A percentile compares a stretch with the other conserved stretches of the same genome.
These are phyloP conservation scores for Ottelia alismoides DNA, from an alignment of 106 monocot species.

Conservation along the genomic window DNA sequence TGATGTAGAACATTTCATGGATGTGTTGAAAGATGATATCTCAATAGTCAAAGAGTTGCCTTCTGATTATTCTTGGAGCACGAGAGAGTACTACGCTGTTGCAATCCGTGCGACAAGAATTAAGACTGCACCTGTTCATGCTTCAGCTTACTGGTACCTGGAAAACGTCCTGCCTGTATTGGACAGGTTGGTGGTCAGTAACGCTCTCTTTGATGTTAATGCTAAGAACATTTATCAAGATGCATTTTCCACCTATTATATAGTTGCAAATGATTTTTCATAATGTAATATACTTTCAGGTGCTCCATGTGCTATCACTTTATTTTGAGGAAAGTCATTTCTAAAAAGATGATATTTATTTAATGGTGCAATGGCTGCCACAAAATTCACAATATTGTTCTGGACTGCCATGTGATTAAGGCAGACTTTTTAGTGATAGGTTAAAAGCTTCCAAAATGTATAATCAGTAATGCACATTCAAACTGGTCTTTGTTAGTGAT, in stretches of 20 bases:
- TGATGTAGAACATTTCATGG: slow-evolving; percentile 69
- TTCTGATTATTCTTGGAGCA: slow-evolving; percentile 71
- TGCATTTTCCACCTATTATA: not conserved
- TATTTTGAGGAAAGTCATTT: too few species aligned
- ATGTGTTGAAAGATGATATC: slow-evolving; percentile 58
- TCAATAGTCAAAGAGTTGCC: slow-evolving; percentile 43
- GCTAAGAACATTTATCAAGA: too few species aligned
- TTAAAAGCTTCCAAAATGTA: too few species aligned
- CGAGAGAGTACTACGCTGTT: slow-evolving; percentile 73
- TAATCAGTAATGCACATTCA: too few species aligned
- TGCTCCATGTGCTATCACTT: too few species aligned
- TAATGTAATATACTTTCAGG: not conserved
- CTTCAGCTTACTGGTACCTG: slow-evolving; percentile 72
- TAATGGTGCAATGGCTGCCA: too few species aligned
- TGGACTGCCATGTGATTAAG: too few species aligned
- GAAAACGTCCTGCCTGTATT: slow-evolving; percentile 73
- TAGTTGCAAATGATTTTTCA: not conserved
- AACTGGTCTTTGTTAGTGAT: too few species aligned
- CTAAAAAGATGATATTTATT: too few species aligned
- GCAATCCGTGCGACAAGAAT: slow-evolving; percentile 73
- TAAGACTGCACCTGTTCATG: slow-evolving; percentile 74
- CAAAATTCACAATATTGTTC: too few species aligned
- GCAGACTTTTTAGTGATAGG: too few species aligned
- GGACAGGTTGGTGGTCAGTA: slow-evolving; percentile 49
- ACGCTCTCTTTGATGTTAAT: too few species aligned